phyloP scores from a whole-genome alignment of 176 grass and related monocot species.

The Carex cristatella region DNA sequence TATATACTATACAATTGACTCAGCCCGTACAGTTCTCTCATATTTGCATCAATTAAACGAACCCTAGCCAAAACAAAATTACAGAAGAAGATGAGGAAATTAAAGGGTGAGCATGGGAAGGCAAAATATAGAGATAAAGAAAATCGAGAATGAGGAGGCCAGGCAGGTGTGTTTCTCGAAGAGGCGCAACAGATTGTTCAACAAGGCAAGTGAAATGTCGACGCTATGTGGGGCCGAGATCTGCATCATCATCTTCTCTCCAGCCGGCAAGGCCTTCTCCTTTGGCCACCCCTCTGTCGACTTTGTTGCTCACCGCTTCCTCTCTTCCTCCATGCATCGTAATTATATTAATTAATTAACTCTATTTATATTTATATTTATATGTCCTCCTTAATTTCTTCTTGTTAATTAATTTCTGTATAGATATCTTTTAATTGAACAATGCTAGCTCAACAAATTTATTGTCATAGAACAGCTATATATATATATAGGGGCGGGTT shows the following conservation, averaged over 20 bases:
- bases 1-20: background rate
- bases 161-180: slow-evolving; percentile 59
- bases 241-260: slow-evolving; percentile 45
- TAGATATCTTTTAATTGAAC: background rate
- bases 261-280: slow-evolving; percentile 50
- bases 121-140: slow-evolving; percentile 27
- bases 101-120: slow-evolving; percentile 10
- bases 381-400: background rate
- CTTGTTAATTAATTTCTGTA: background rate
- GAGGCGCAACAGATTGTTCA: slow-evolving; percentile 32
- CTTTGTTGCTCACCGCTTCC: slow-evolving; percentile 30
- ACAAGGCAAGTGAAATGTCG: slow-evolving; percentile 46
- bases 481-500: too few relatives aligned
- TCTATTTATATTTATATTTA: background rate
- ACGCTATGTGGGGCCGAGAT: slow-evolving; percentile 48
- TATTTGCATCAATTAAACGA: background rate
- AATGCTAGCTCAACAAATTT: background rate
- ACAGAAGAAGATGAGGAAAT: background rate
- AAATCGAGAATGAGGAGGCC: slow-evolving; percentile 30
- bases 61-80: background rate
- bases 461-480: background rate
- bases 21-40: background rate
- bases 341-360: background rate
- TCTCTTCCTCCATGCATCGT: background rate
- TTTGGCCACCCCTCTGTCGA: slow-evolving; percentile 51